Evolutionary conservation across 306 rosid species (phyloP), one percentile per base, ranked within the genome.

Genomic region (Citrullus mucosospermus): DNA sequence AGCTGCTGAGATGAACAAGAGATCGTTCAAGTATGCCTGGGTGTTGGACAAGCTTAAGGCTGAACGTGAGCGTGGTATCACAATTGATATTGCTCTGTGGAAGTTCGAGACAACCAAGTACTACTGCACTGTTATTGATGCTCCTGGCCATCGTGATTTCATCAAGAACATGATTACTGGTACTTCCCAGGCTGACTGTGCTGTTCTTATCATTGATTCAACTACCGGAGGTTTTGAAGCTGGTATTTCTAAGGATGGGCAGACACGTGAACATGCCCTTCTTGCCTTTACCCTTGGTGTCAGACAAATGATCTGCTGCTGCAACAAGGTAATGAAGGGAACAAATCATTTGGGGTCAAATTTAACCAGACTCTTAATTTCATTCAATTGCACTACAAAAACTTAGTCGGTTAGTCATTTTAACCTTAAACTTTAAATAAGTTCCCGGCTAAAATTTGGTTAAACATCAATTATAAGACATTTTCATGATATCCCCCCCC

Each of bases 21-120:
- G 98, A 60, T 93, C 98, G 2, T 93, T 93, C 94, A 93, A 93
- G 90, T 93, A 93, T 61, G 98, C 98, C 0, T 93, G 98, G 98
- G 96, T 93, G 68, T 88, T 93, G 22, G 98, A 93, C 95, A 93
- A 93, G 89, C 96, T 93, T 22, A 93, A 93, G 94, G 96, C 98
- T 10, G 98, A 93, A 85, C 98, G 96, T 76, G 97, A 92, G 82
- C 91, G 93, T 80, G 97, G 97, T 32, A 93, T 93, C 78, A 93
- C 97, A 20, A 93, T 93, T 55, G 97, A 93, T 46, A 93, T 93
- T 84, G 97, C 97, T 5, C 39, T 93, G n/a, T 93, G 96, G 97
- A 93, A 93, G 85, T 93, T 93, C 36, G 96, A 93, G 87, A 93
- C 96, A n/a, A 89, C 91, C 59, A 93, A 83, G 85, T 93, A 93